Evolutionary conservation across 2,329 filamentous ascomycete species (phyloP), one percentile per base, ranked within the genome.

Genomic region (Capronia americana): DNA sequence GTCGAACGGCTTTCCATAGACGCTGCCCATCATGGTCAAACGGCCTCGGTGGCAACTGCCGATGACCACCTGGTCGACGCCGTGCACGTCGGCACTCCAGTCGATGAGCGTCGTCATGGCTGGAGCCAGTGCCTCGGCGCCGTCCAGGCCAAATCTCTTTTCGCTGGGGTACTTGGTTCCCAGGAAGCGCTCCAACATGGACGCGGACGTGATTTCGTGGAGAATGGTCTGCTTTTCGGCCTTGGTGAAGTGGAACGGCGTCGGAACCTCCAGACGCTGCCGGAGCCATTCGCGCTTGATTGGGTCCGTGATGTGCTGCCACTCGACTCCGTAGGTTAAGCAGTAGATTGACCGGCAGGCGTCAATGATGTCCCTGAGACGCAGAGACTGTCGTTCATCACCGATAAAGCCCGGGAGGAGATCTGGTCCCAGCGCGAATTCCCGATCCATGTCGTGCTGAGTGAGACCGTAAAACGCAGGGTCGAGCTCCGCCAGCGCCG

Each of bases 101-200:
- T 99, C 95, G 72, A 99, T 99, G 70, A 99, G 84, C 61, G 95
- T 95, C 86, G 99, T 99, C 95, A 99, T 99, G 79, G 95, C 95
- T 30, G 95, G 95, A 66, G 99, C 96, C 72, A 99, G 86, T 64
- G 92, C 93, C 81, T 99, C 95, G 77, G 93, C 96, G 77, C 95
- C 95, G 83, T 99, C 95, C 30, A 99, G 88, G 82, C 95, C 95
- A 81, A 99, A 99, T 77, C 95, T 92, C 87, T 99, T 99, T 83
- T 99, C 95, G 81, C 99, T 99, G 79, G 95, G 95, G 82, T 97
- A 98, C 82, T 99, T 99, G 66, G 93, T 97, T 64, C 95, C 89
- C 73, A 96, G 84, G 86, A 99, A 99, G 67, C 88, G 83, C 83
- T 99, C 95, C 79, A 99, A 99, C 81, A 92, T 97, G 71, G 93